Evolutionary conservation across 805 yeast genomes (phyloP).

Genomic region (Ogataea methylovora): DNA sequence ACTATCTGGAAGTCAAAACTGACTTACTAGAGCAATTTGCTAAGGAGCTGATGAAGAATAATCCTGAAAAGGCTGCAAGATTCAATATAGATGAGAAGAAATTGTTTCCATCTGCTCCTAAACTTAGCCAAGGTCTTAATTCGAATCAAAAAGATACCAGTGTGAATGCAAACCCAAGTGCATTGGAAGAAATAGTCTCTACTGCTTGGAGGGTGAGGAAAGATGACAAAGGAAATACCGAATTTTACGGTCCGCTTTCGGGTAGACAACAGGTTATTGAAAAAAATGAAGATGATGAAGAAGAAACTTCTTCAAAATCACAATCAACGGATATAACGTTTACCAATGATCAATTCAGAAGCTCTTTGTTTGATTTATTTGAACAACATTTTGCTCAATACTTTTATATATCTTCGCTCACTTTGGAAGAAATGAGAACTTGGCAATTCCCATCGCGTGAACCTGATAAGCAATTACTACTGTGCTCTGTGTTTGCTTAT

Average conservation of each 20-base stretch:
- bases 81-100: slow-evolving; percentile 4
- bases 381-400: slow-evolving; percentile 18
- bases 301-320: neutral
- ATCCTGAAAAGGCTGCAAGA: slow-evolving; percentile 10
- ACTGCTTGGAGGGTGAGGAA: slow-evolving; percentile 27
- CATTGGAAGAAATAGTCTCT: slow-evolving; percentile 24
- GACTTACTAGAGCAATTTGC: slow-evolving; percentile 21
- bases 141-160: slow-evolving; percentile 5
- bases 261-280: slow-evolving; percentile 24
- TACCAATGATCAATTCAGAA: slow-evolving; percentile 2
- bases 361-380: slow-evolving; percentile 12
- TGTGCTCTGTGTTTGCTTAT: slow-evolving; percentile 22
- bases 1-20: slow-evolving; percentile 21
- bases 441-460: slow-evolving; percentile 23
- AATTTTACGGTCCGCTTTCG: slow-evolving; percentile 28
- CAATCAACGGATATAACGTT: neutral
- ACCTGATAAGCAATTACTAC: slow-evolving; percentile 19
- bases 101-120: slow-evolving; percentile 8
- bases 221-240: slow-evolving; percentile 19
- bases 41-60: slow-evolving; percentile 14
- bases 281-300: slow-evolving; percentile 7
- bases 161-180: slow-evolving; percentile 16
- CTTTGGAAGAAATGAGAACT: slow-evolving; percentile 13
- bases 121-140: slow-evolving; percentile 7
- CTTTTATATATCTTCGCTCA: slow-evolving; percentile 17